Evolutionary conservation across 1,139 yeast species (phyloP).

Genomic region (Suhomyces terraborum): DNA sequence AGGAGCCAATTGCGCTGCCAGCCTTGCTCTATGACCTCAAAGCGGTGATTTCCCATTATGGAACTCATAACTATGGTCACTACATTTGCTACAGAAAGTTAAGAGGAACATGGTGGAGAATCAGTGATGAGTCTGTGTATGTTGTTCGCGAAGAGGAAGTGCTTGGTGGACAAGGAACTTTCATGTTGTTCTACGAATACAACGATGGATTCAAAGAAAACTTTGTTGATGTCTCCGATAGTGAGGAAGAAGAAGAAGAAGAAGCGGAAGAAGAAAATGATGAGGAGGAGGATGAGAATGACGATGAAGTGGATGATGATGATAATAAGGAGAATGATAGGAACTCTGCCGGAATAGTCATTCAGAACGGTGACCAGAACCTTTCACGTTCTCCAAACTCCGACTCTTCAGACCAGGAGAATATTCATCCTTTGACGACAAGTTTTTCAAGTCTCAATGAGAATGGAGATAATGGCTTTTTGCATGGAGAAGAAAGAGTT

Average conservation of each 20-base stretch:
- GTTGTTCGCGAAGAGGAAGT: slow-evolving; percentile 81
- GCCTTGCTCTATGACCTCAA: slow-evolving; percentile 65
- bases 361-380: neutral
- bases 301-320: slow-evolving; percentile 13
- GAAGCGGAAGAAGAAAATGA: slow-evolving; percentile 20
- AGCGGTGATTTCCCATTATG: slow-evolving; percentile 88
- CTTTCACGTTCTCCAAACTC: slow-evolving; percentile 3
- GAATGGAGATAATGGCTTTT: slow-evolving; percentile 12
- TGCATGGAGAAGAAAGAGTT: slow-evolving; percentile 19
- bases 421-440: slow-evolving; percentile 8
- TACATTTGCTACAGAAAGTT: slow-evolving; percentile 82
- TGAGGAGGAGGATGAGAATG: slow-evolving; percentile 15
- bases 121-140: slow-evolving; percentile 85
- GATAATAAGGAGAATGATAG: slow-evolving; percentile 15
- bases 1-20: slow-evolving; percentile 23
- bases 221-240: slow-evolving; percentile 35
- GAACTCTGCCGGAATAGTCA: neutral
- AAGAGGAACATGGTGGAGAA: slow-evolving; percentile 92
- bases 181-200: slow-evolving; percentile 84
- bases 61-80: slow-evolving; percentile 94
- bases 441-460: slow-evolving; percentile 9
- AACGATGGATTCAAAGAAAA: slow-evolving; percentile 41
- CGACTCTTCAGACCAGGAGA: slow-evolving; percentile 6
- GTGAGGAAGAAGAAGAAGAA: slow-evolving; percentile 36
- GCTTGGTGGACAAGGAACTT: slow-evolving; percentile 79